Evolutionary conservation across 352 stramenopile species (phyloP).

Genomic region (Thraustochytrium sp.): DNA sequence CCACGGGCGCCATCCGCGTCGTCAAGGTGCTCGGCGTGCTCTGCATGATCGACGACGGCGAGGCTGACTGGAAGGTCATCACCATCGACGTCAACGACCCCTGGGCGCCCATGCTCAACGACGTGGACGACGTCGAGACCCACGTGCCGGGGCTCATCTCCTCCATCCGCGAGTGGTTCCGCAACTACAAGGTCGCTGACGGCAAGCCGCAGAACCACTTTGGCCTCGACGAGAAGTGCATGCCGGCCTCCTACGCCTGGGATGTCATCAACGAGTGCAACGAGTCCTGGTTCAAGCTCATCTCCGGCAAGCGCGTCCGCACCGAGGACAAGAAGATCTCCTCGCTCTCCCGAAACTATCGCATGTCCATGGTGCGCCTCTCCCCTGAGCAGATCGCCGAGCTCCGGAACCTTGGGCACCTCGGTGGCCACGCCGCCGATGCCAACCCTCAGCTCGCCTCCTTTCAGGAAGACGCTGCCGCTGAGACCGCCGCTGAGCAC

Average conservation of each 20-base stretch:
- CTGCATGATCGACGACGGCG: conserved; percentile 94
- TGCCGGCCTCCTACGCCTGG: conserved; percentile 40
- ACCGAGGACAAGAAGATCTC: background rate
- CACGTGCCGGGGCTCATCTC: conserved; percentile 42
- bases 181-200: conserved; percentile 45
- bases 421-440: background rate
- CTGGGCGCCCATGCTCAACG: conserved; percentile 42
- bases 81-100: conserved; percentile 69
- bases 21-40: conserved; percentile 94
- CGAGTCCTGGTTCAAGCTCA: conserved; percentile 42
- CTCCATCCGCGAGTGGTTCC: conserved; percentile 46
- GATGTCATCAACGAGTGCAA: conserved; percentile 46
- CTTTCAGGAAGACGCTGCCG: background rate
- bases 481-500: too few relatives aligned
- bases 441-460: background rate
- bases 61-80: conserved; percentile 98
- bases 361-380: background rate
- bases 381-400: background rate
- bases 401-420: background rate
- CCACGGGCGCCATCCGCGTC: conserved; percentile 88
- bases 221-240: conserved; percentile 43
- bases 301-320: background rate
- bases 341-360: background rate
- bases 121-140: conserved; percentile 47
- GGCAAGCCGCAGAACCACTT: conserved; percentile 47